Base-by-base conservation (phyloP, 164 flowering plant species). In the Dillenia turbinata region DNA sequence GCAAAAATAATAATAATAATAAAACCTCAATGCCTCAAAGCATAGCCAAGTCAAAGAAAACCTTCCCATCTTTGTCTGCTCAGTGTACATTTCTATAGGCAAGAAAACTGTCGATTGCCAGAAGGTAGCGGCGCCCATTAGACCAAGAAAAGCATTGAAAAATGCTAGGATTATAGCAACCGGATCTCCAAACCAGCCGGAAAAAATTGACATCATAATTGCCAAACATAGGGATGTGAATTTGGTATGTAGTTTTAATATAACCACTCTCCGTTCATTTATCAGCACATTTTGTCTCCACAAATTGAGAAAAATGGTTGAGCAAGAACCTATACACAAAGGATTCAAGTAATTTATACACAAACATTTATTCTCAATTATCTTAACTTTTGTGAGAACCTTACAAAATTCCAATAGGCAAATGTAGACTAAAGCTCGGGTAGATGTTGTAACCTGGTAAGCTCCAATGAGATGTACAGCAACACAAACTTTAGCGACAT, bases 401-500 rank as follows among this genome's bases (percentile, higher is more conserved):
- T 56, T 56, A 56, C 4, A 56, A 17, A 47, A 11, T 15, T 48
- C 22, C 11, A 15, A 8, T 5, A 44, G 22, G 22, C 22, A 19
- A 19, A 19, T 19, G 22, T 19, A 19, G 22, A 19, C 22, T 19
- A 19, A 19, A 33, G 40, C 40, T 33, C 6, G 7, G 40, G 40
- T 33, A 4, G 5, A 33, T 33, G 40, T 33, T 44, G 3, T 47
- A 71, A 78, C 88, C 85, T 33, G 40, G 40, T 33, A 33, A 33
- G 40, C 40, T 33, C 40, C 40, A 33, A 33, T 33, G 40, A 33
- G 73, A 49, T 82, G 86, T 43, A 77, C 26, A 1, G 73, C 81
- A 9, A 82, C 75, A 75, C 77, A 73, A 1, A 75, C 63, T 33
- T 81, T 81, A 24, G 80, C 85, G 7, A 81, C 45, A 59, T 79